phyloP scores from a whole-genome alignment of 164 flowering plant genomes.

The Echeveria elegans region DNA sequence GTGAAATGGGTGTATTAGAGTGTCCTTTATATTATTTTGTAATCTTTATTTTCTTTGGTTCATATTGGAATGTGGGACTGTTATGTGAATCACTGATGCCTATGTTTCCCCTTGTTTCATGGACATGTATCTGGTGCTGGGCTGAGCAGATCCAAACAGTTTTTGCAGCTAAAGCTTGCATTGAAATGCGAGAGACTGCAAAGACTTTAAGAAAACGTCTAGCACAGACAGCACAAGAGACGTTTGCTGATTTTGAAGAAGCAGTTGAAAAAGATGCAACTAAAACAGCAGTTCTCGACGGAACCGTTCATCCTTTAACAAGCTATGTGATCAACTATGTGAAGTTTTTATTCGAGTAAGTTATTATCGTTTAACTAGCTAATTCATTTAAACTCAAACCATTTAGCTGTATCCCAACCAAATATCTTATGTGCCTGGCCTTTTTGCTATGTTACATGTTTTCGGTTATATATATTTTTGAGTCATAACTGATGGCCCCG shows the following conservation, averaged over 20 bases:
- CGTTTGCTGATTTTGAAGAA: slow-evolving; percentile 21
- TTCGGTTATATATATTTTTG: no score
- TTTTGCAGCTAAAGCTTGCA: slow-evolving; percentile 74
- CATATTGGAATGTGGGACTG: not conserved
- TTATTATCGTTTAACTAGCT: not conserved
- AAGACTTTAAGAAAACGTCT: slow-evolving; percentile 28
- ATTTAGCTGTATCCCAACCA: no score
- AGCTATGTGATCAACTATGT: not conserved
- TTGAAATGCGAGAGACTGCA: slow-evolving; percentile 72
- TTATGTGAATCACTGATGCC: not conserved
- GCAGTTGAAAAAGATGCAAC: slow-evolving; percentile 72
- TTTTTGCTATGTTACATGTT: no score
- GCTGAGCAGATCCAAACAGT: slow-evolving; percentile 55
- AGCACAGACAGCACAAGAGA: not conserved
- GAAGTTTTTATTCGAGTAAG: not conserved
- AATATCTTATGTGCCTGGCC: no score
- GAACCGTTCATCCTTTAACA: not conserved
- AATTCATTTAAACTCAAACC: not conserved
- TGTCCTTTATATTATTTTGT: not conserved
- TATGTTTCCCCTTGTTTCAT: not conserved
- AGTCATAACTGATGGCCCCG: no score
- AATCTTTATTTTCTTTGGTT: not conserved
- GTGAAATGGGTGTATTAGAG: not conserved
- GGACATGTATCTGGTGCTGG: not conserved
- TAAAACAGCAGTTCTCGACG: not conserved